A percentile compares a stretch with the other conserved stretches of the same genome.
phyloP scores from a whole-genome alignment of 208 protist genomes.

The Crithidia thermophila region DNA sequence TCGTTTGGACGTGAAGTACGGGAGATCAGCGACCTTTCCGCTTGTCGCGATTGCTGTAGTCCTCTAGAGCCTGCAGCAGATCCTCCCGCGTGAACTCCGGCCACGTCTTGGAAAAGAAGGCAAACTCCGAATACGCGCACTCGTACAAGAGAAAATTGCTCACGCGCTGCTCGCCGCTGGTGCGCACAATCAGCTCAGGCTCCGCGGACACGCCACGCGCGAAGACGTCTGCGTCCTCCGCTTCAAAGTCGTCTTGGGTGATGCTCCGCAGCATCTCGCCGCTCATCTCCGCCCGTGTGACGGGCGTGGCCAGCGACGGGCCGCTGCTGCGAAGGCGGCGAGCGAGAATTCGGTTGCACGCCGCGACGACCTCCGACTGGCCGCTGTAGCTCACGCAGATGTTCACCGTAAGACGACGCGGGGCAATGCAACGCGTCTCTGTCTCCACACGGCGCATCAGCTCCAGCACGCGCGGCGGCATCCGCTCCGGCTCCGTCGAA shows the following conservation, averaged over 20 bases:
- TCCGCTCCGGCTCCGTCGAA: constrained; percentile 49
- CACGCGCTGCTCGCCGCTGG: constrained; percentile 83
- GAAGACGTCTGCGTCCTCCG: constrained; percentile 55
- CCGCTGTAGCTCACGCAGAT: constrained; percentile 92
- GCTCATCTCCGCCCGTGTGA: constrained; percentile 58
- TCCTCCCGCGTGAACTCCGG: constrained; percentile 67
- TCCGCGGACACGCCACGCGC: constrained; percentile 34
- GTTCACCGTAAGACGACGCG: constrained; percentile 75
- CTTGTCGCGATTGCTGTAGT: constrained; percentile 55
- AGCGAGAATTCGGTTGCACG: constrained; percentile 59
- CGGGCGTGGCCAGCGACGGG: constrained; percentile 8
- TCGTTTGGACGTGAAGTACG: no score
- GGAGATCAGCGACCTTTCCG: constrained; percentile 47
- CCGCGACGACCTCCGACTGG: constrained; percentile 63
- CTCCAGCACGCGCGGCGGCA: constrained; percentile 53
- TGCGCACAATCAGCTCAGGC: constrained; percentile 86
- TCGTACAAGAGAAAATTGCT: constrained; percentile 92
- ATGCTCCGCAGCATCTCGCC: constrained; percentile 86
- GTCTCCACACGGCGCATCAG: constrained; percentile 75
- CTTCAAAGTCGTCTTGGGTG: constrained; percentile 70
- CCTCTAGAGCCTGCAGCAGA: constrained; percentile 40
- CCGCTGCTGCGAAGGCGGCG: constrained; percentile 19
- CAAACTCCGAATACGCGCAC: constrained; percentile 86
- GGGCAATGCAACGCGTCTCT: constrained; percentile 49
- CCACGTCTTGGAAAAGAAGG: constrained; percentile 81